Evolutionary conservation across 2,329 filamentous ascomycete species (phyloP), one percentile per base, ranked within the genome.

Genomic region (Boeremia exigua): DNA sequence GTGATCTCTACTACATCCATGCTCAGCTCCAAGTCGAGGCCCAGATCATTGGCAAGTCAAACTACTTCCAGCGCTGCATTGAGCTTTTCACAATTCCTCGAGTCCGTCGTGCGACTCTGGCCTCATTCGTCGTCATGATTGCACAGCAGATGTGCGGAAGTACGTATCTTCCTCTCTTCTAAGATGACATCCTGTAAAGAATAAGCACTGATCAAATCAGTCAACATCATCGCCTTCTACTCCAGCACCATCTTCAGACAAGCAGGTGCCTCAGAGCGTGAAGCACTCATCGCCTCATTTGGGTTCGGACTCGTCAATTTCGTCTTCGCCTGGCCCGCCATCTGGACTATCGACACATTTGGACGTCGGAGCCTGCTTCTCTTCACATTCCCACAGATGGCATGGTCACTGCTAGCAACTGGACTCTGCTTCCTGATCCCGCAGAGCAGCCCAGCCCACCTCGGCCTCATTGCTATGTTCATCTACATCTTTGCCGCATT

Each of bases 291-390:
- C 45, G 64, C 53, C 50, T 77, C 19, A 23, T 58, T 48, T 9
- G 62, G 47, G 6, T 62, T 59, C 44, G 59, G 51, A 12, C 58
- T 60, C 4, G 47, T 62, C 25, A 62, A 59, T 19, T 59, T 61
- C 15, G 48, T 58, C 17, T 60, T 60, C 29, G 58, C 60, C 17
- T 78, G 90, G 19, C 78, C 86, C 40, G 91, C 91, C 10, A 84
- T 96, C 53, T 78, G 86, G 23, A 80, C 91, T n/a, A 92, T 96
- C 61, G 92, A 96, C 75, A 86, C 84, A 15, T 82, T 95, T 47
- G 92, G 92, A 1, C 84, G 92, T 10, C 84, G 92, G 25, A 84
- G 88, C 17, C 88, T 94, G 30, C 81, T 96, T 2, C 57, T 66
- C 32, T 48, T 62, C 11, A 65, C 63, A 3, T 61, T 62, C 28